Evolutionary conservation across 441 rosid species (phyloP).

Genomic region (Pelargonium myrrhifolium): DNA sequence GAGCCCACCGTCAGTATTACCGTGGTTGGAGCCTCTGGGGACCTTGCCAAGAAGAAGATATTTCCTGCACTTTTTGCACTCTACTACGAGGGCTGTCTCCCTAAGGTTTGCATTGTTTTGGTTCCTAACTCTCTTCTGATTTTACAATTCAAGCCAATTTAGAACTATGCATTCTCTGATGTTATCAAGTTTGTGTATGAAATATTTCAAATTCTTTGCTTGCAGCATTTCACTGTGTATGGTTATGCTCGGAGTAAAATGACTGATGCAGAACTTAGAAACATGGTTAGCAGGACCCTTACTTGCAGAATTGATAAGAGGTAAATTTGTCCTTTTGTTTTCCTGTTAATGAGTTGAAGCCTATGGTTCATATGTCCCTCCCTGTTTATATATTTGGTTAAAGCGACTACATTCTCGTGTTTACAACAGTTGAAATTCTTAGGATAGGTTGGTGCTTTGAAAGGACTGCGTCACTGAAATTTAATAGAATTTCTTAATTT

Average conservation of each 20-base stretch:
- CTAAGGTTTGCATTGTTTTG: conserved; percentile 42
- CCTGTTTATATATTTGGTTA: not conserved
- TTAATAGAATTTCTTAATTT: not conserved
- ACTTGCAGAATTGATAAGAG: conserved; percentile 92
- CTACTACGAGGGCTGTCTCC: conserved; percentile 88
- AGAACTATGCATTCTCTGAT: conserved; percentile 3
- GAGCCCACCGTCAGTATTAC: conserved; percentile 72
- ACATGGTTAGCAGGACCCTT: conserved; percentile 80
- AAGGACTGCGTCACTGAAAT: too few species aligned
- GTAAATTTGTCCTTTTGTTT: conserved; percentile 28
- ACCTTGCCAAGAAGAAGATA: conserved; percentile 90
- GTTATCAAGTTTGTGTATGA: conserved; percentile 6
- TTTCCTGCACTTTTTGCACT: conserved; percentile 96
- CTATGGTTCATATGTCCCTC: not conserved
- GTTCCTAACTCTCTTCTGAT: conserved; percentile 8
- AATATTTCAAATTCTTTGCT: conserved; percentile 17
- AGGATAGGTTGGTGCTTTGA: not conserved
- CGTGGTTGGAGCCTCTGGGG: conserved; percentile 96
- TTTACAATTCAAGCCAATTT: not conserved
- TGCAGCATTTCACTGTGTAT: conserved; percentile 76
- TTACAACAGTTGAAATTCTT: not conserved
- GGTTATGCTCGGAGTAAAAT: conserved; percentile 95
- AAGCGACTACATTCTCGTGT: not conserved
- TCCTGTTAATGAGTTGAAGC: conserved; percentile 2
- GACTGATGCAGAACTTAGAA: conserved; percentile 81